Evolutionary conservation across 2,329 filamentous ascomycete genomes (phyloP).

Genomic region (Escovopsis sp.): DNA sequence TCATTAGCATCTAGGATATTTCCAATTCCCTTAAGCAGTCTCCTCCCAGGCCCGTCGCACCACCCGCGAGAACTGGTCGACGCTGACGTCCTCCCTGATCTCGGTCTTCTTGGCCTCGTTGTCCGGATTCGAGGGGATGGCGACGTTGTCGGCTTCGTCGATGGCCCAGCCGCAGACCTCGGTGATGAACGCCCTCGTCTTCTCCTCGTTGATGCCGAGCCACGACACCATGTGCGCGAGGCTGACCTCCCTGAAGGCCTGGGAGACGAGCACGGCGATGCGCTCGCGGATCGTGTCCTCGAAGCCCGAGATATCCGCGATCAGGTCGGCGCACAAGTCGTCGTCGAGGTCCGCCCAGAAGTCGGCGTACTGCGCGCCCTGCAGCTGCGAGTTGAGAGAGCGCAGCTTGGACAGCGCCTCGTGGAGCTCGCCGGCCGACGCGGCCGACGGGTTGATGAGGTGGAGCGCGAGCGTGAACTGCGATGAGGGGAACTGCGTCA

Average conservation of each 20-base stretch:
- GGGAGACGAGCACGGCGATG: slow-evolving; percentile 76
- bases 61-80: slow-evolving; percentile 71
- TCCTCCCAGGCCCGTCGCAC: slow-evolving; percentile 80
- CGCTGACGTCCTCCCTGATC: slow-evolving; percentile 87
- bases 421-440: slow-evolving; percentile 55
- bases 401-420: slow-evolving; percentile 86
- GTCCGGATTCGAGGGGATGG: slow-evolving; percentile 84
- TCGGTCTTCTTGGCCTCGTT: slow-evolving; percentile 95
- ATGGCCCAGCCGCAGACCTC: slow-evolving; percentile 82
- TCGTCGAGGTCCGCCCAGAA: slow-evolving; percentile 96
- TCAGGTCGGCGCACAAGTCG: slow-evolving; percentile 88
- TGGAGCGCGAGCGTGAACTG: slow-evolving; percentile 92
- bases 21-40: slow-evolving; percentile 14
- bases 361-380: slow-evolving; percentile 73
- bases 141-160: slow-evolving; percentile 49
- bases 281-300: slow-evolving; percentile 85
- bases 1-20: slow-evolving; percentile 2
- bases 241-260: slow-evolving; percentile 61
- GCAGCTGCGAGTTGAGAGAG: slow-evolving; percentile 71
- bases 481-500: slow-evolving; percentile 91
- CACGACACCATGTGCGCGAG: slow-evolving; percentile 56
- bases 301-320: slow-evolving; percentile 87
- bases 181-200: slow-evolving; percentile 62
- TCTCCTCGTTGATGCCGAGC: slow-evolving; percentile 56
- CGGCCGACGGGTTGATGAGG: slow-evolving; percentile 71